phyloP scores from a whole-genome alignment of 495 filamentous ascomycete species.

The Aspergillus homomorphus region DNA sequence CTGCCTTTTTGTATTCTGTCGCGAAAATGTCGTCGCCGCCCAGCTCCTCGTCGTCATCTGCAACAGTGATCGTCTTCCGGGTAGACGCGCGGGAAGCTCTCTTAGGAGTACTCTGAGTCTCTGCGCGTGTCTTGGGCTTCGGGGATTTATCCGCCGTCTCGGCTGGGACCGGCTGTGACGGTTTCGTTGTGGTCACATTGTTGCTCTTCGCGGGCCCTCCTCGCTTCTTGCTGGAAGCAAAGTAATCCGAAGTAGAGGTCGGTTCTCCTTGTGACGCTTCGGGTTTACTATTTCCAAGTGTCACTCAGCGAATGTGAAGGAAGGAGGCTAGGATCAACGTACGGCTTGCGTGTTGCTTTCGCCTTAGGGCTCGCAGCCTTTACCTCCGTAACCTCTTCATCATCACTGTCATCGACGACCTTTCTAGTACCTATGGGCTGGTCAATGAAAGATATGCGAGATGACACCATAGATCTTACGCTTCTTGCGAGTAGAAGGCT shows the following conservation, averaged over 20 bases:
- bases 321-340: constrained; percentile 8
- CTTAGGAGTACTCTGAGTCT: constrained; percentile 21
- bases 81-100: constrained; percentile 31
- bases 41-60: constrained; percentile 61
- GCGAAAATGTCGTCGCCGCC: constrained; percentile 72
- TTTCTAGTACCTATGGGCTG: constrained; percentile 56
- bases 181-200: constrained; percentile 10
- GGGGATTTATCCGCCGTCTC: constrained; percentile 21
- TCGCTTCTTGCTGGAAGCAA: constrained; percentile 56
- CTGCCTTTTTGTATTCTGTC: constrained; percentile 55
- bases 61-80: constrained; percentile 32
- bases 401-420: constrained; percentile 73
- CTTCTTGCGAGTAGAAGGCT: constrained; percentile 35
- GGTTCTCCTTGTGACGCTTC: constrained; percentile 48
- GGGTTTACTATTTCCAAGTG: constrained; percentile 36
- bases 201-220: constrained; percentile 34
- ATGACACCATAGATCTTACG: constrained; percentile 27
- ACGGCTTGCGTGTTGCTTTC: constrained; percentile 42
- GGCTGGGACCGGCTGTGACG: constrained; percentile 18
- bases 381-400: constrained; percentile 45
- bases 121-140: constrained; percentile 25
- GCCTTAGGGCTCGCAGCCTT: constrained; percentile 46
- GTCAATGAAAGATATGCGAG: constrained; percentile 13
- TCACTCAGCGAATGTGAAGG: neutral
- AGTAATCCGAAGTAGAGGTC: constrained; percentile 59